A percentile compares a stretch with the other conserved stretches of the same genome.
Evolutionary conservation across 768 basidiomycete species (phyloP).

Genomic region (Phanerodontia chrysosporium): DNA sequence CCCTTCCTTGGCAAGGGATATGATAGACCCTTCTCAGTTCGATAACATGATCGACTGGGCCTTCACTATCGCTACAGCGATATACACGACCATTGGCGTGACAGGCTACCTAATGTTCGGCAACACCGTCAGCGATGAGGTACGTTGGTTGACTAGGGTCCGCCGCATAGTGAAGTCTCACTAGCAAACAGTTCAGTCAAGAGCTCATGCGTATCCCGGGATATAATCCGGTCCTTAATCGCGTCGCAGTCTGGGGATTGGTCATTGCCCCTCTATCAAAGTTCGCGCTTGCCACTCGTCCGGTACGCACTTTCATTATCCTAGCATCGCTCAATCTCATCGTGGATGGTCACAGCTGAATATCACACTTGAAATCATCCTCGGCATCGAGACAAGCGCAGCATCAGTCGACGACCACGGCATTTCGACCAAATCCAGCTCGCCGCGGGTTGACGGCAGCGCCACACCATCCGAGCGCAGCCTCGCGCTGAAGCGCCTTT

Average conservation of each 20-base stretch:
- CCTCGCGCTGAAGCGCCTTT: constrained; percentile 31
- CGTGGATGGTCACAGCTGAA: constrained; percentile 48
- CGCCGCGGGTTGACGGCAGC: constrained; percentile 5
- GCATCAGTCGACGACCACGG: constrained; percentile 25
- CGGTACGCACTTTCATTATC: constrained; percentile 41
- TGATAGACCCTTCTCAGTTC: constrained; percentile 79
- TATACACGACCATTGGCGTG: constrained; percentile 23
- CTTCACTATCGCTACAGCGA: constrained; percentile 49
- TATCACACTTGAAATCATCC: constrained; percentile 72
- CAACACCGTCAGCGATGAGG: constrained; percentile 72
- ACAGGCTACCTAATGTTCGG: constrained; percentile 95
- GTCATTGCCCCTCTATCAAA: constrained; percentile 83
- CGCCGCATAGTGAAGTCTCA: no score
- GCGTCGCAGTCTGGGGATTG: constrained; percentile 79
- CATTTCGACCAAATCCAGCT: constrained; percentile 10
- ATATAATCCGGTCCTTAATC: constrained; percentile 69
- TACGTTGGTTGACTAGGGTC: no score
- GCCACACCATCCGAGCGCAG: constrained; percentile 15
- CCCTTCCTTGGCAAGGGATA: constrained; percentile 85
- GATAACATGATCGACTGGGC: constrained; percentile 81
- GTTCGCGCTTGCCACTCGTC: constrained; percentile 80
- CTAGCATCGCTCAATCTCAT: not conserved
- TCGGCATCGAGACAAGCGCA: constrained; percentile 54
- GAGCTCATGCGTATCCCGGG: constrained; percentile 72
- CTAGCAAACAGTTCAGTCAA: constrained; percentile 62